These are phyloP conservation scores for Daedalea quercina DNA, from an alignment of 768 basidiomycete genomes.

Conservation along the genomic window DNA sequence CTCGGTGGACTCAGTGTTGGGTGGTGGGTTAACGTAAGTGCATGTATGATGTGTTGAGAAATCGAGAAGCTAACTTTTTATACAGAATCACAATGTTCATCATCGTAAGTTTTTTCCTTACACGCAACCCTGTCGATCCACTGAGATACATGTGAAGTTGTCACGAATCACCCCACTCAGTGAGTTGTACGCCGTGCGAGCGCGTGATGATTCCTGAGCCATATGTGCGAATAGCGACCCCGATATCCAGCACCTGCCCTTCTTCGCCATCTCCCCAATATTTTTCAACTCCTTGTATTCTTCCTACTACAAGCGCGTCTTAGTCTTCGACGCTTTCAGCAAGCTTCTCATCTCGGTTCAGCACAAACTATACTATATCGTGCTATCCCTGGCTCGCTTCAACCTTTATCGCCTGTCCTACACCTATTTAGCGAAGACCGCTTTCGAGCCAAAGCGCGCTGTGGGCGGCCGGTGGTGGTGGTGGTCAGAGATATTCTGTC, in stretches of 20 bases:
- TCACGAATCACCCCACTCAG: slow-evolving; percentile 97
- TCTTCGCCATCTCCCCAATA: slow-evolving; percentile 85
- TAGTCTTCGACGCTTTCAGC: slow-evolving; percentile 70
- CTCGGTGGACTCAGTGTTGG: slow-evolving; percentile 91
- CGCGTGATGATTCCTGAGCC: not conserved
- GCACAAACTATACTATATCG: slow-evolving; percentile 88
- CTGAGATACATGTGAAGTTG: slow-evolving; percentile 45
- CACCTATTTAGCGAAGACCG: slow-evolving; percentile 57
- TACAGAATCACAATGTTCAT: slow-evolving; percentile 90
- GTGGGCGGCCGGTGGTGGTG: slow-evolving; percentile 74
- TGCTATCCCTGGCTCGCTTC: slow-evolving; percentile 88
- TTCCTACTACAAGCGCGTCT: slow-evolving; percentile 87
- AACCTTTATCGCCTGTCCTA: slow-evolving; percentile 93
- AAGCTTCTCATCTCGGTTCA: slow-evolving; percentile 66
- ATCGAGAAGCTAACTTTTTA: not conserved
- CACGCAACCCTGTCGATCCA: not conserved
- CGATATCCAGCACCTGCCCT: slow-evolving; percentile 84
- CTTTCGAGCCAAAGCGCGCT: slow-evolving; percentile 55
- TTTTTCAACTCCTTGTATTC: slow-evolving; percentile 88
- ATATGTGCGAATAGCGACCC: slow-evolving; percentile 49
- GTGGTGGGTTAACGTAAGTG: slow-evolving; percentile 97
- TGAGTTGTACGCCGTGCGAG: slow-evolving; percentile 30
- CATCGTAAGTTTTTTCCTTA: slow-evolving; percentile 57
- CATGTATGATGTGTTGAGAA: not conserved
- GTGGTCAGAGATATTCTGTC: slow-evolving; percentile 66